Base-by-base conservation (phyloP, 2,329 filamentous ascomycete genomes). In the Leptographium flavum region DNA sequence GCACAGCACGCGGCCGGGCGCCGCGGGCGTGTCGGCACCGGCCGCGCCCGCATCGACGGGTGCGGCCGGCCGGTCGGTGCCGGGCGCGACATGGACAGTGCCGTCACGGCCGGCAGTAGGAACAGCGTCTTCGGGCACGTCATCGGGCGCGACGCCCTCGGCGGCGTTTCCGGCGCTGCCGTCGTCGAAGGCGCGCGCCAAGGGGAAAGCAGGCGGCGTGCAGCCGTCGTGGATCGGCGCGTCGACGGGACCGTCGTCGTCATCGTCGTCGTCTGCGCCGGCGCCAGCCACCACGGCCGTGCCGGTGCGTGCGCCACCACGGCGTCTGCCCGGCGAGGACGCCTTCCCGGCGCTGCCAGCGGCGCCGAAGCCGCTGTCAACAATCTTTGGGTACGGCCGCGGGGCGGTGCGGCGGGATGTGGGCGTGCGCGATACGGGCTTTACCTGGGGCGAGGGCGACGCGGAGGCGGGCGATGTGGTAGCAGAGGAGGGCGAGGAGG, bases 311-410 rank as follows among this genome's bases (percentile, higher is more conserved):
- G 8, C 19, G n/a, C 37, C 21, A 10, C 44, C 45, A 17, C 21
- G 46, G 30, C 35, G 35, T 9, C 45, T 54, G 22, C 47, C 53
- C n/a, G 46, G 59, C 39, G 63, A 64, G 38, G 81, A 88, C 50
- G 77, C 79, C 0, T 95, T 95, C 62, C 90, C 88, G 0, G 81
- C 87, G 2, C 70, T 95, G 1, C 88, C 88, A 0, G 71, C 79
- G 0, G 87, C 87, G 1, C 73, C 83, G 0, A 95, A 80, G 55
- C 73, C 74, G 3, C 66, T 67, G 36, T 77, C 73, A 2, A 76
- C 73, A 0, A 76, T 80, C 38, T 78, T 79, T 45, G 74, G 74
- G 3, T 79, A 79, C 53, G 76, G 76, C 2, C 60, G 64, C 5
- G 64, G 75, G 4, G 60, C 67, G 28, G 74, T 81, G 15, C 65